Conservation (phyloP, 1,284 basidiomycete genomes). For the Pulchroboletus neoregius region DNA sequence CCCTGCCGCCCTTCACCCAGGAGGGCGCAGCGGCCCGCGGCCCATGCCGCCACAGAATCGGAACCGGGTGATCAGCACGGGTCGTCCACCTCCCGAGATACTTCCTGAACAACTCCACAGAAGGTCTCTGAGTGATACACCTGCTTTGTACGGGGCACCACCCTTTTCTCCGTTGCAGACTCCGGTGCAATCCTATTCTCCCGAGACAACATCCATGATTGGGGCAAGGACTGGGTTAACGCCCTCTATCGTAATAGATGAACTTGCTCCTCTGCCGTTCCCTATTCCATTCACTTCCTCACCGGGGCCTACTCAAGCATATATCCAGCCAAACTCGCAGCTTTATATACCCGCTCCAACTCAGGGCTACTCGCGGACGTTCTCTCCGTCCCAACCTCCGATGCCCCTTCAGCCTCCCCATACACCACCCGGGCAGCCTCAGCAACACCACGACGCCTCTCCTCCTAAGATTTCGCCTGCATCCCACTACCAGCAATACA, state of each 20-base stretch:
- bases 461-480: constrained; percentile 1
- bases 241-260: constrained; percentile 22
- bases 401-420: constrained; percentile 13
- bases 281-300: constrained; percentile 6
- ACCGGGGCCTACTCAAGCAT: not conserved
- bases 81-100: constrained; percentile 8
- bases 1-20: constrained; percentile 44
- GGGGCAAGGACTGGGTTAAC: not conserved
- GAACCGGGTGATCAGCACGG: constrained; percentile 10
- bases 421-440: constrained; percentile 15
- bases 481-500: constrained; percentile 12
- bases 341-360: constrained; percentile 8
- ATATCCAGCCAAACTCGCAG: constrained; percentile 16
- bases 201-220: not conserved
- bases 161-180: constrained; percentile 11
- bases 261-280: constrained; percentile 3
- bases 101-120: constrained; percentile 11
- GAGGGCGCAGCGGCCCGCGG: constrained; percentile 28
- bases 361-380: constrained; percentile 10
- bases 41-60: constrained; percentile 25
- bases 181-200: constrained; percentile 9
- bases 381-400: constrained; percentile 10
- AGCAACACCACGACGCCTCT: constrained; percentile 11
- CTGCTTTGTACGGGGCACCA: constrained; percentile 3
- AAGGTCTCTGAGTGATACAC: constrained; percentile 16